phyloP scores from a whole-genome alignment of 345 rosid species.

The Pugionium dolabratum region DNA sequence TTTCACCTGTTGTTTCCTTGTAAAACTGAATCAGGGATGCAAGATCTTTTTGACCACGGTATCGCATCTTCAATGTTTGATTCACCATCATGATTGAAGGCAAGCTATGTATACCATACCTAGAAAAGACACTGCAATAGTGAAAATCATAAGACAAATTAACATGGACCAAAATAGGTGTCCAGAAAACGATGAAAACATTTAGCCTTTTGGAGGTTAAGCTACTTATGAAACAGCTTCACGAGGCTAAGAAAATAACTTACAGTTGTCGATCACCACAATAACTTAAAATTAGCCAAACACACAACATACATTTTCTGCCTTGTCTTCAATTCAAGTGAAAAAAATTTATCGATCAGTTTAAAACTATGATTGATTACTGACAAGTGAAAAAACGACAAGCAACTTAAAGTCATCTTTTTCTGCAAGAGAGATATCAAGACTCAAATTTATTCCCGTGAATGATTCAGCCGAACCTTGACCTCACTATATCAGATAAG shows the following conservation, averaged over 20 bases:
- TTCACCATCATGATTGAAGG: constrained; percentile 77
- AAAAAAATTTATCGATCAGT: background rate
- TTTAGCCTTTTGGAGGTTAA: background rate
- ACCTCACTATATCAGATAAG: too few relatives aligned
- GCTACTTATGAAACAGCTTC: background rate
- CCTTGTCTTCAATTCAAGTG: too few relatives aligned
- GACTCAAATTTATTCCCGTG: background rate
- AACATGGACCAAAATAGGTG: constrained; percentile 16
- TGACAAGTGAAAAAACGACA: background rate
- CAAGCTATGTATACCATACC: constrained; percentile 82
- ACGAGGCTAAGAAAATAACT: background rate
- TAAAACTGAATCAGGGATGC: constrained; percentile 64
- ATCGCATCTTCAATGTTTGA: constrained; percentile 56
- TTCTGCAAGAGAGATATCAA: background rate
- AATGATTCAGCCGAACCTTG: background rate
- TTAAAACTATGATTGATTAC: background rate
- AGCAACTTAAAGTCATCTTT: background rate
- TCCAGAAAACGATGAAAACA: background rate
- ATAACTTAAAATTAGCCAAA: background rate
- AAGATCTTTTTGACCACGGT: constrained; percentile 68
- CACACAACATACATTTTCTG: background rate
- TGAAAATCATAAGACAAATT: constrained; percentile 19
- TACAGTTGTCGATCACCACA: background rate
- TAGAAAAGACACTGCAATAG: constrained; percentile 70
- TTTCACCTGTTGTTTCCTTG: constrained; percentile 67